A percentile compares a stretch with the other conserved stretches of the same genome.
Evolutionary conservation across 495 filamentous ascomycete species (phyloP).

Genomic region (Penicillium cinerascens): DNA sequence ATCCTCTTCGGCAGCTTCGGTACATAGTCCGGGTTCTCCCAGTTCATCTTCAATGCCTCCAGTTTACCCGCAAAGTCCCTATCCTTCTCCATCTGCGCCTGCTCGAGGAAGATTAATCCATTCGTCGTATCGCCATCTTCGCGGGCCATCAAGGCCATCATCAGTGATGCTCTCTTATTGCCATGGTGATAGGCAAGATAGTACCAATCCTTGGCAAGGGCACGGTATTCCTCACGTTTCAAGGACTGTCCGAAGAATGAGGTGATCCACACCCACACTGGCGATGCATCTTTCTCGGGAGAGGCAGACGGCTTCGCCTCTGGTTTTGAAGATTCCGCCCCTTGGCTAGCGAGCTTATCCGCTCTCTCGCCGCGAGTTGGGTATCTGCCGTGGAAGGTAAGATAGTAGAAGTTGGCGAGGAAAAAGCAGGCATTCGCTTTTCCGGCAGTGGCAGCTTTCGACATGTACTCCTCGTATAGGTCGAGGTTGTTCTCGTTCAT

Average conservation of each 20-base stretch:
- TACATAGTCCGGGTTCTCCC: conserved; percentile 21
- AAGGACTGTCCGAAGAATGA: conserved; percentile 7
- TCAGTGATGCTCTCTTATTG: conserved; percentile 12
- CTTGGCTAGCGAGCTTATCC: not conserved
- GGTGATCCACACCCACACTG: not conserved
- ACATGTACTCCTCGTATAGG: conserved; percentile 37
- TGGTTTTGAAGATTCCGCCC: not conserved
- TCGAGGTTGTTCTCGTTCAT: conserved; percentile 21
- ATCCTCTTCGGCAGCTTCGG: conserved; percentile 18
- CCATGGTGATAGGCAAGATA: conserved; percentile 11
- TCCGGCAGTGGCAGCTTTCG: conserved; percentile 29
- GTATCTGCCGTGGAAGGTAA: conserved; percentile 23
- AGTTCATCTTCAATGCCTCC: conserved; percentile 13
- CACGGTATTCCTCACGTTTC: conserved; percentile 20
- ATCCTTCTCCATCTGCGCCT: not conserved
- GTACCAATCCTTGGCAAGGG: conserved; percentile 35
- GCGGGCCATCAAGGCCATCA: conserved; percentile 21
- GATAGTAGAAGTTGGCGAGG: conserved; percentile 41
- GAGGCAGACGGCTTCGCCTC: not conserved
- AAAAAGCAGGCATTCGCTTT: conserved; percentile 26
- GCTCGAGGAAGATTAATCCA: not conserved
- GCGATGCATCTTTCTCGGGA: not conserved
- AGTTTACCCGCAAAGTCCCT: not conserved
- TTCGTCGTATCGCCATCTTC: conserved; percentile 15
- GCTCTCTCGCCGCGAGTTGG: conserved; percentile 22